Base-by-base conservation (phyloP, 352 stramenopile genomes). In the Phytopythium oedochilum region DNA sequence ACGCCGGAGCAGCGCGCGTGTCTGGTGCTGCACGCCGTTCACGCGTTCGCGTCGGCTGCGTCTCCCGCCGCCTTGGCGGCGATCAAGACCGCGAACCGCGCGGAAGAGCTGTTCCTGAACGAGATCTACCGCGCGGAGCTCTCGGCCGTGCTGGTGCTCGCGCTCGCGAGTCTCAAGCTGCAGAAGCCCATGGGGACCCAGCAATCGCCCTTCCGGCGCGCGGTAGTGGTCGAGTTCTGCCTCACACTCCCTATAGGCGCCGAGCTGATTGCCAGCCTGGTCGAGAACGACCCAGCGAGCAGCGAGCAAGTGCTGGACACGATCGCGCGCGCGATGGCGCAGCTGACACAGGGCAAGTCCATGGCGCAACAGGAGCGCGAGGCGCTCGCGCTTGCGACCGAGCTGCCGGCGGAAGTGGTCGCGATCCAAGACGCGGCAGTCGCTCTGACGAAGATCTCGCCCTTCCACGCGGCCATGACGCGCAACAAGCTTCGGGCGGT, bases 61-160 rank as follows among this genome's bases (percentile, higher is more conserved):
- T 20, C 44, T 22, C 34, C 47, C 28, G 53, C 51, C 28, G 61
- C 20, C 55, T 39, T 68, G 35, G 62, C 61, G 26, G 26, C 59
- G 26, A 77, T 29, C 22, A 29, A 28, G n/a, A 20, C 39, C 18
- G 39, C 2, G 18, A 29, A 46, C 39, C 39, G 39, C 20, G n/a
- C 12, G 39, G 20, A 71, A 47, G 78, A 88, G 46, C 60, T 88
- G 10, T 75, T 88, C 42, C 51, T 66, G 31, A 75, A 74, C 42
- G 61, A 68, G 34, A 80, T 88, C 51, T 88, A 86, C 63, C 71
- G 73, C 40, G 59, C 73, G n/a, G 62, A 88, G 35, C 46, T 86
- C n/a, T 64, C 66, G 3, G 70, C 64, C 26, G 81, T 88, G 48
- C 46, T 88, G 26, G 71, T 73, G 36, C 64, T 75, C 12, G 49